Evolutionary conservation across 2,329 filamentous ascomycete species (phyloP).

Genomic region (Monosporascus ibericus): DNA sequence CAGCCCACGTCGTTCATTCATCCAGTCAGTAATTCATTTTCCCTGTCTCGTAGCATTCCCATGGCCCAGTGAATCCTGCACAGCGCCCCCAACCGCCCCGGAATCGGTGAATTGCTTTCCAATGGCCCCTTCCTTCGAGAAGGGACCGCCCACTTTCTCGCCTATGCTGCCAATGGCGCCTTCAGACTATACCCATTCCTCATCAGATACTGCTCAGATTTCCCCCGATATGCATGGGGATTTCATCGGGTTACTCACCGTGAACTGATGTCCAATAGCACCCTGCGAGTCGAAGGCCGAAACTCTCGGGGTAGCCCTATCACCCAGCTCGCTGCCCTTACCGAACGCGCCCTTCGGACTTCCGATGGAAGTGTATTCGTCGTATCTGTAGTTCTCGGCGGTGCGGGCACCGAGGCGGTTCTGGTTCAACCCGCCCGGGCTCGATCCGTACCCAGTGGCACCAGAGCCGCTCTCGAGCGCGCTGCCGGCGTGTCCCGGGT

Average conservation of each 20-base stretch:
- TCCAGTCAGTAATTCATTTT: not conserved
- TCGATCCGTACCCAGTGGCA: too few relatives aligned
- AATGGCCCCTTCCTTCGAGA: slow-evolving; percentile 9
- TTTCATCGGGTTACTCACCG: slow-evolving; percentile 3
- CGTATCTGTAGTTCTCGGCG: slow-evolving; percentile 6
- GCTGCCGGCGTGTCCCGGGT: too few relatives aligned
- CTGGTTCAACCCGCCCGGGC: too few relatives aligned
- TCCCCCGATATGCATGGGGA: too few relatives aligned
- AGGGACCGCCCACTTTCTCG: slow-evolving; percentile 9
- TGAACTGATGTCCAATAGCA: slow-evolving; percentile 11
- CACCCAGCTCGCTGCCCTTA: not conserved
- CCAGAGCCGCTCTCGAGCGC: too few relatives aligned
- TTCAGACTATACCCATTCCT: slow-evolving; percentile 4
- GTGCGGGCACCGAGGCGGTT: not conserved
- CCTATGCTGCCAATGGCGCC: slow-evolving; percentile 9
- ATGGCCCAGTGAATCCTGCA: slow-evolving; percentile 11
- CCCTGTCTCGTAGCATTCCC: slow-evolving; percentile 11
- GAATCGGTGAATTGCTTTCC: slow-evolving; percentile 12
- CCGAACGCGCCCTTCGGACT: slow-evolving; percentile 1
- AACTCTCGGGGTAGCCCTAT: slow-evolving; percentile 1
- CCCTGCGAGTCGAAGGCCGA: slow-evolving; percentile 13
- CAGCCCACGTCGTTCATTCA: not conserved
- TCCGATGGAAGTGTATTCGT: slow-evolving; percentile 5
- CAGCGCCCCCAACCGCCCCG: slow-evolving; percentile 9
- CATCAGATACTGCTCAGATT: too few relatives aligned